Evolutionary conservation across 257 asterid species (phyloP).

Genomic region (Mitragyna speciosa): DNA sequence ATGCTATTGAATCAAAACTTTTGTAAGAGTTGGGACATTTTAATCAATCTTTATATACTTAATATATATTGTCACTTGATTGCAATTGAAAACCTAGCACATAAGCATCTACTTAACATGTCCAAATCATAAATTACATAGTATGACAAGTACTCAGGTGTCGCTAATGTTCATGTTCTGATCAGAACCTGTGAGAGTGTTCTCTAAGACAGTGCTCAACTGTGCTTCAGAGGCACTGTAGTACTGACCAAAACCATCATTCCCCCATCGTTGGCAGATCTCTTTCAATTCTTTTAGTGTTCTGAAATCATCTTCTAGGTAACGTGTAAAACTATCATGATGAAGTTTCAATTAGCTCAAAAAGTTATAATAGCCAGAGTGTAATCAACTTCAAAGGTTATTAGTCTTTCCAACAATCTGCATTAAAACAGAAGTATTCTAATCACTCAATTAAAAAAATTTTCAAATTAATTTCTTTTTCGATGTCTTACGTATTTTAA

Average conservation of each 20-base stretch:
- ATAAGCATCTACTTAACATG: too few relatives aligned
- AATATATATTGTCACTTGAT: too few relatives aligned
- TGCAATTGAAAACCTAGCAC: too few relatives aligned
- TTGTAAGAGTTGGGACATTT: too few relatives aligned
- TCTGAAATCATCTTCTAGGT: conserved; percentile 52
- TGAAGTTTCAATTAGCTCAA: conserved; percentile 61
- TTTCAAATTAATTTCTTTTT: too few relatives aligned
- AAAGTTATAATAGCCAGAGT: conserved; percentile 57
- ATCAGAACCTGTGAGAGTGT: too few relatives aligned
- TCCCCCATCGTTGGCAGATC: conserved; percentile 71
- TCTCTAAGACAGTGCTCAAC: conserved; percentile 47
- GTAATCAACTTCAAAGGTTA: conserved; percentile 66
- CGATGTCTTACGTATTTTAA: background rate
- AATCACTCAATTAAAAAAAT: too few relatives aligned
- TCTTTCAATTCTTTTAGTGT: conserved; percentile 62
- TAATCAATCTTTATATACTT: too few relatives aligned
- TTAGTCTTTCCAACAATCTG: conserved; percentile 60
- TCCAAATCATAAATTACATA: background rate
- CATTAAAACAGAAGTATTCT: background rate
- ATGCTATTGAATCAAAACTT: too few relatives aligned
- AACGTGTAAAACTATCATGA: conserved; percentile 40
- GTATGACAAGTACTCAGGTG: conserved; percentile 2
- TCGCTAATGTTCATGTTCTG: conserved; percentile 65
- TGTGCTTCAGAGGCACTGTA: conserved; percentile 45
- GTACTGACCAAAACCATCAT: conserved; percentile 47